Evolutionary conservation across 2,329 filamentous ascomycete genomes (phyloP).

Genomic region (Exophiala alcalophila): DNA sequence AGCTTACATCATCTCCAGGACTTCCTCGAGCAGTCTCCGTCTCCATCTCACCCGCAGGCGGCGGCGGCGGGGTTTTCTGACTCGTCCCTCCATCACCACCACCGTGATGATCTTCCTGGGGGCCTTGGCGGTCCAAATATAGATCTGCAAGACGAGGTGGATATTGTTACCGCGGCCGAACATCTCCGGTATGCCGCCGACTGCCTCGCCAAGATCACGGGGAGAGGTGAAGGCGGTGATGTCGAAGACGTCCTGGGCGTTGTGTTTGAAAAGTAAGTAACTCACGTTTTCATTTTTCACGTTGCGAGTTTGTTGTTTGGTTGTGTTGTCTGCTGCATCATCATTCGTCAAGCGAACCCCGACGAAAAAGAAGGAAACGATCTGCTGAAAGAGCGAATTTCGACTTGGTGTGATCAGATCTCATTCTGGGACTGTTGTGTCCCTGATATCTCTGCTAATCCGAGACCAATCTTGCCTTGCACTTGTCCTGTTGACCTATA

Average conservation of each 20-base stretch:
- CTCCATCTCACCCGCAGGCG: constrained; percentile 25
- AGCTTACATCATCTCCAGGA: constrained; percentile 69
- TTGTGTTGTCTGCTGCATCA: no score
- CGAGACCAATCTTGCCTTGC: constrained; percentile 1
- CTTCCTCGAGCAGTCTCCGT: constrained; percentile 54
- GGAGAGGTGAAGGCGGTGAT: constrained; percentile 74
- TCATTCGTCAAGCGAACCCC: no score
- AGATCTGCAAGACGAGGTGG: constrained; percentile 46
- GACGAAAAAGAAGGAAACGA: constrained; percentile 4
- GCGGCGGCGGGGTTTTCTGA: constrained; percentile 5
- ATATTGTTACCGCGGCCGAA: constrained; percentile 88
- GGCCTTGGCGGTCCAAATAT: constrained; percentile 23
- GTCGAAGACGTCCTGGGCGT: constrained; percentile 95
- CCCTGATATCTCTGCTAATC: constrained; percentile 9
- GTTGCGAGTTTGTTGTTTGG: no score
- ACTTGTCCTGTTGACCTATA: constrained; percentile 18
- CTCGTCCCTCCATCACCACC: constrained; percentile 10
- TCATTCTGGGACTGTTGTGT: constrained; percentile 14
- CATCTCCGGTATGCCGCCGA: constrained; percentile 77
- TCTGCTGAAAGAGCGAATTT: constrained; percentile 4
- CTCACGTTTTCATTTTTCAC: constrained; percentile 11
- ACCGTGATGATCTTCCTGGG: constrained; percentile 20
- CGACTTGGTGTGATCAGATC: neutral
- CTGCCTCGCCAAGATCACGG: constrained; percentile 81
- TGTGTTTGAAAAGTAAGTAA: constrained; percentile 89